phyloP scores from a whole-genome alignment of 192 early-diverging fungal genomes.

The Martensiomyces pterosporus region DNA sequence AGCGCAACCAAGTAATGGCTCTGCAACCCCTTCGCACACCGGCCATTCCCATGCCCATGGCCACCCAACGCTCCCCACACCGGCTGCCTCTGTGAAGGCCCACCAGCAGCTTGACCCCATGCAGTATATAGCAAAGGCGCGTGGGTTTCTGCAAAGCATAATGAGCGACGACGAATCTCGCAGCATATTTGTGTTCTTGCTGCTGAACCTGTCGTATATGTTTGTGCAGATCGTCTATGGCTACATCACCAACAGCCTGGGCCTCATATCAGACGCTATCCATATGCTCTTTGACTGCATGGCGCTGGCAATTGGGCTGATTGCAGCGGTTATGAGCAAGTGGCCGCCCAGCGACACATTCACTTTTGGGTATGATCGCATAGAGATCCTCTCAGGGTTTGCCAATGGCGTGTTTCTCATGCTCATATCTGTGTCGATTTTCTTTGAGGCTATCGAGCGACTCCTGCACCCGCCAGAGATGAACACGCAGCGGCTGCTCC shows the following conservation, averaged over 20 bases:
- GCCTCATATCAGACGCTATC: conserved; percentile 91
- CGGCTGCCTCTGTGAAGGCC: neutral
- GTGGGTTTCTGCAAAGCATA: conserved; percentile 16
- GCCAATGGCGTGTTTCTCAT: conserved; percentile 89
- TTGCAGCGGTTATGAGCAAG: conserved; percentile 86
- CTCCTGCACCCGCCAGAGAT: conserved; percentile 82
- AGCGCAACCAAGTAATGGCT: no score
- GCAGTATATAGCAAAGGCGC: no score
- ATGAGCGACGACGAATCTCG: conserved; percentile 63
- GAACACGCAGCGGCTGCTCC: conserved; percentile 76
- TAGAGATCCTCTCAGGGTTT: conserved; percentile 91
- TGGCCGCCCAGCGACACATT: conserved; percentile 81
- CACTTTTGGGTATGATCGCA: conserved; percentile 72
- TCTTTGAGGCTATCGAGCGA: conserved; percentile 87
- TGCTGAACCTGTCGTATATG: conserved; percentile 91
- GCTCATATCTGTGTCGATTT: conserved; percentile 82
- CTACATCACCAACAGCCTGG: conserved; percentile 78
- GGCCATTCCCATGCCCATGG: conserved; percentile 6
- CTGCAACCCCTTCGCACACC: no score
- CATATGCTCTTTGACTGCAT: conserved; percentile 99
- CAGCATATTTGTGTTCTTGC: conserved; percentile 90
- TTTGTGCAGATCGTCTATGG: conserved; percentile 82
- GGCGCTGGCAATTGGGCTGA: conserved; percentile 80
- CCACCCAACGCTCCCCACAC: neutral
- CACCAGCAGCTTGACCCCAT: no score